Conservation (phyloP, 148 eudicot genomes). For the Chenopodium quinoa region DNA sequence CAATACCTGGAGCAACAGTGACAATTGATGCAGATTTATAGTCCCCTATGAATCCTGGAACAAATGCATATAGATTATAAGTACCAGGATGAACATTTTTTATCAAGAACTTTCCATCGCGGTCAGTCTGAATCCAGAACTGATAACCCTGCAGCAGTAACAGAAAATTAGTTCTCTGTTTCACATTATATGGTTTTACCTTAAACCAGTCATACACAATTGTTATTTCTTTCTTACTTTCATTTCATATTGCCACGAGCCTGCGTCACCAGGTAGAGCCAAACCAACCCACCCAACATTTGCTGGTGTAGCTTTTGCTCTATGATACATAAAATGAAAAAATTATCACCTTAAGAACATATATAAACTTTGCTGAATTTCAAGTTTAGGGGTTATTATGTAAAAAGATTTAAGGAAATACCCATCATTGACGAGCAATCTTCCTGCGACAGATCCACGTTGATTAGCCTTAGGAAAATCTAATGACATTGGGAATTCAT, state of each 20-base stretch:
- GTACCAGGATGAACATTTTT: conserved; percentile 36
- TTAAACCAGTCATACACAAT: neutral
- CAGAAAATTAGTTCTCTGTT: neutral
- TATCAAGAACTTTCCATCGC: conserved; percentile 41
- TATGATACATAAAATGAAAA: conserved; percentile 4
- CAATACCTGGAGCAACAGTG: conserved; percentile 44
- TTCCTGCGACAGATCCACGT: conserved; percentile 62
- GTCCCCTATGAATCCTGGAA: conserved; percentile 59
- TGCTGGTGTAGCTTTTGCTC: conserved; percentile 32
- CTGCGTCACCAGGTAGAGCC: conserved; percentile 61
- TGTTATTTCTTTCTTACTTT: conserved; percentile 45
- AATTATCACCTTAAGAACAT: neutral
- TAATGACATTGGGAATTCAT: conserved; percentile 50
- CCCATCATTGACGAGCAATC: conserved; percentile 63
- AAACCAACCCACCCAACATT: conserved; percentile 65
- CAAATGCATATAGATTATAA: conserved; percentile 51
- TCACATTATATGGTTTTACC: neutral
- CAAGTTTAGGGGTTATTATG: neutral
- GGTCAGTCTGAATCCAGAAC: conserved; percentile 54
- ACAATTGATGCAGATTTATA: conserved; percentile 34
- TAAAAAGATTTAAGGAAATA: conserved; percentile 19
- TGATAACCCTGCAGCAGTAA: conserved; percentile 65
- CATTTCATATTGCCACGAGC: conserved; percentile 79
- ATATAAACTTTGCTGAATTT: neutral
- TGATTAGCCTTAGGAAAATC: conserved; percentile 50